Evolutionary conservation across 2,329 filamentous ascomycete species (phyloP).

Genomic region (Ceratocystis diversiconidia): DNA sequence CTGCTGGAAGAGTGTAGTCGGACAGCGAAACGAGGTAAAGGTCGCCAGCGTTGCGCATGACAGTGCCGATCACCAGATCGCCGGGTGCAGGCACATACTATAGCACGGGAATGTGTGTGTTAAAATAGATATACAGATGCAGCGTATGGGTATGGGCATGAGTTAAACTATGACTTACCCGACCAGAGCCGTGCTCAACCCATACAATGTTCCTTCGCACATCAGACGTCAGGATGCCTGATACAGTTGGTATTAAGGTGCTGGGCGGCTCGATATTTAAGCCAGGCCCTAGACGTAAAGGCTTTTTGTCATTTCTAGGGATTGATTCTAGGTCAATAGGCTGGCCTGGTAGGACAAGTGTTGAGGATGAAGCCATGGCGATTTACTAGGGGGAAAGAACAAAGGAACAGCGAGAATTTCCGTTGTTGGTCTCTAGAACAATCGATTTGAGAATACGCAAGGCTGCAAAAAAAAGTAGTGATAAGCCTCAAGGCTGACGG

Average conservation of each 20-base stretch:
- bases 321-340: constrained; percentile 50
- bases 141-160: background rate
- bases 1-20: constrained; percentile 46
- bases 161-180: constrained; percentile 36
- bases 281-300: constrained; percentile 71
- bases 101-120: constrained; percentile 12
- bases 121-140: constrained; percentile 8
- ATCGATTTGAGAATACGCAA: background rate
- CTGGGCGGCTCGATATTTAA: constrained; percentile 68
- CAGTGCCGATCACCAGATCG: constrained; percentile 78
- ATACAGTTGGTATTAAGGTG: constrained; percentile 53
- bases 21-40: constrained; percentile 68
- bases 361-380: constrained; percentile 43
- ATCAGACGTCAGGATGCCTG: constrained; percentile 53
- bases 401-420: background rate
- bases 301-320: constrained; percentile 52
- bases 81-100: constrained; percentile 67
- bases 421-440: background rate
- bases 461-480: constrained; percentile 10
- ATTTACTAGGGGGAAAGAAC: background rate
- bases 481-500: constrained; percentile 12
- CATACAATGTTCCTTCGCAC: constrained; percentile 62
- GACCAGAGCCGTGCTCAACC: constrained; percentile 56
- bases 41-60: constrained; percentile 62
- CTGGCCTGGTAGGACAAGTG: constrained; percentile 72